Conservation (phyloP, 2,329 filamentous ascomycete species). For the Penicillium sclerotigenum region DNA sequence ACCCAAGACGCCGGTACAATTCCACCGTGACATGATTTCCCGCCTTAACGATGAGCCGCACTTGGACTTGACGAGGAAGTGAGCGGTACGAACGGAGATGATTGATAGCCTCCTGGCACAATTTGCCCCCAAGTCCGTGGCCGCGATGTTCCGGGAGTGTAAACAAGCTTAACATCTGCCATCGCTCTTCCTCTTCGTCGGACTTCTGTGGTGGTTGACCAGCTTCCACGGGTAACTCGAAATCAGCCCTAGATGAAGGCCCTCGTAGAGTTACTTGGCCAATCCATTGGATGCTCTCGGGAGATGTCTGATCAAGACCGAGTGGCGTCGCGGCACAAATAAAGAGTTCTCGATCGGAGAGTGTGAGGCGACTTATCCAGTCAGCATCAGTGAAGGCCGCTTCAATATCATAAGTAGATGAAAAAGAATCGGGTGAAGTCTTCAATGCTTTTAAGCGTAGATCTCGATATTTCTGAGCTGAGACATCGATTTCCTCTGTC, state of each 20-base stretch:
- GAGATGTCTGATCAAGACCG: neutral
- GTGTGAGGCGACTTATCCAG: constrained; percentile 28
- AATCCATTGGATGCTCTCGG: constrained; percentile 26
- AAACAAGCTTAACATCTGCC: constrained; percentile 33
- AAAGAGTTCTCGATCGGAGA: constrained; percentile 27
- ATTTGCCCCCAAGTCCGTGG: constrained; percentile 26
- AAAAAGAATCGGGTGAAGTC: constrained; percentile 29
- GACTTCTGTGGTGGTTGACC: constrained; percentile 17
- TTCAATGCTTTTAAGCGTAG: constrained; percentile 31
- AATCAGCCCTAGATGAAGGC: constrained; percentile 22
- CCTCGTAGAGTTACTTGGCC: constrained; percentile 33
- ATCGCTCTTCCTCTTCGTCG: constrained; percentile 29
- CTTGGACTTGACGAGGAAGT: constrained; percentile 9
- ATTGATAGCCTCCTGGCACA: constrained; percentile 26
- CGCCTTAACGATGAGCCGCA: constrained; percentile 28
- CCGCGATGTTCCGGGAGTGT: constrained; percentile 32
- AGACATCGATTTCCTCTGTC: neutral
- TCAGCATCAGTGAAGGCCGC: constrained; percentile 22
- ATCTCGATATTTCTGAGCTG: constrained; percentile 16
- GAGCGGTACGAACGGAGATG: constrained; percentile 11
- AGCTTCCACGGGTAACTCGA: constrained; percentile 24
- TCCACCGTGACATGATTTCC: constrained; percentile 21
- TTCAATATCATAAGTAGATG: constrained; percentile 34
- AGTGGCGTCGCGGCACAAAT: constrained; percentile 24
- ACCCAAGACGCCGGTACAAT: constrained; percentile 27